phyloP scores from a whole-genome alignment of 2,329 filamentous ascomycete species.

The Exophiala lecanii-corni region DNA sequence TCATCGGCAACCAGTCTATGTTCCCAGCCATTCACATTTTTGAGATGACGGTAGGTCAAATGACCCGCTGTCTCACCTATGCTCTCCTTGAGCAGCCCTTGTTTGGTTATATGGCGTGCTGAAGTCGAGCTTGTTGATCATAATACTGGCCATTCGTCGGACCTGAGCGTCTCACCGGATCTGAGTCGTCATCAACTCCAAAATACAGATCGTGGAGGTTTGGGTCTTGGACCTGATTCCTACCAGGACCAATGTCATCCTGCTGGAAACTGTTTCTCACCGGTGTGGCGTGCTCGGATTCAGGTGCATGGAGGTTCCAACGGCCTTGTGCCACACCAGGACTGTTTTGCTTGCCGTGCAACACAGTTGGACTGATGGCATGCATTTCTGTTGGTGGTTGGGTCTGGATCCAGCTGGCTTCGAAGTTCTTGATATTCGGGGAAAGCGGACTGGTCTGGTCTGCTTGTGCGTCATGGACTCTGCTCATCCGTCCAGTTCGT shows the following conservation, averaged over 20 bases:
- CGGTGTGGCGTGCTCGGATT: conserved; percentile 20
- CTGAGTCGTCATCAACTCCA: conserved; percentile 16
- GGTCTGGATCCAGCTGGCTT: conserved; percentile 11
- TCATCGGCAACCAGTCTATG: too few species aligned
- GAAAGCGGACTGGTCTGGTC: conserved; percentile 18
- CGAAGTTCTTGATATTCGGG: conserved; percentile 10
- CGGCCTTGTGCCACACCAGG: conserved; percentile 24
- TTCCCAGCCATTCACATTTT: too few species aligned
- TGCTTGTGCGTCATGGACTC: conserved; percentile 21
- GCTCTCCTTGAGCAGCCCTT: too few species aligned
- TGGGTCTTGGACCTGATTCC: conserved; percentile 21
- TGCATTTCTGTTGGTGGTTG: conserved; percentile 25
- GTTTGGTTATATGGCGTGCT: too few species aligned
- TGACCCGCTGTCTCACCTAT: too few species aligned
- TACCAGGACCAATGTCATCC: conserved; percentile 24
- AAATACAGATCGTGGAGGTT: conserved; percentile 27
- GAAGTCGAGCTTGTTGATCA: not conserved
- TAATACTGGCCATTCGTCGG: conserved; percentile 2
- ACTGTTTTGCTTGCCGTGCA: conserved; percentile 19
- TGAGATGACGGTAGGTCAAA: too few species aligned
- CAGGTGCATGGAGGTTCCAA: conserved; percentile 9
- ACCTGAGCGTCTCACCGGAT: not conserved
- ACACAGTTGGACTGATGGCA: conserved; percentile 17
- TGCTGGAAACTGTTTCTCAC: conserved; percentile 22
- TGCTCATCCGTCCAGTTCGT: conserved; percentile 23